Evolutionary conservation across 306 rosid species (phyloP).

Genomic region (Sphenostylis stenocarpa): DNA sequence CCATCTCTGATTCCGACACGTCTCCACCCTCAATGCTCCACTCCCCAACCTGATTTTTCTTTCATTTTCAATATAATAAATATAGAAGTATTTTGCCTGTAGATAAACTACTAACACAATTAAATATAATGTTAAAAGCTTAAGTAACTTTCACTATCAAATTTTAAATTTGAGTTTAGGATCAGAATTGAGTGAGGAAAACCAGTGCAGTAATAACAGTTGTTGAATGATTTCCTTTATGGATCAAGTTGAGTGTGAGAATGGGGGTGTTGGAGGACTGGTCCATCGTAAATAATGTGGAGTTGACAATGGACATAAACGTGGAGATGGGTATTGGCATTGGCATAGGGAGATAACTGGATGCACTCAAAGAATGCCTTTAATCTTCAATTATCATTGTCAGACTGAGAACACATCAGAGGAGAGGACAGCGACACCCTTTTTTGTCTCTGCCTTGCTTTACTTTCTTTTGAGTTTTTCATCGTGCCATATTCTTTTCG

Average conservation of each 20-base stretch:
- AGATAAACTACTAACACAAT: too few relatives aligned
- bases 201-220: too few relatives aligned
- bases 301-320: conserved; percentile 5
- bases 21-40: neutral
- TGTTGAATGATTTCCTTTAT: too few relatives aligned
- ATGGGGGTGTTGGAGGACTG: neutral
- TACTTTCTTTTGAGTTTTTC: neutral
- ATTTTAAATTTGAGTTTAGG: too few relatives aligned
- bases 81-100: neutral
- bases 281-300: conserved; percentile 11
- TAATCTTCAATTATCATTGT: conserved; percentile 23
- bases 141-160: neutral
- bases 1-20: conserved; percentile 34
- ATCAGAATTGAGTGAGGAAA: too few relatives aligned
- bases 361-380: conserved; percentile 19
- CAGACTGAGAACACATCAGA: conserved; percentile 2
- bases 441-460: neutral
- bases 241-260: too few relatives aligned
- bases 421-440: conserved; percentile 14
- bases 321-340: neutral
- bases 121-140: too few relatives aligned
- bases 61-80: neutral
- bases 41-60: neutral
- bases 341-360: neutral
- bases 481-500: neutral